Conservation (phyloP, 2,329 filamentous ascomycete species). For the Alternaria infectoria region DNA sequence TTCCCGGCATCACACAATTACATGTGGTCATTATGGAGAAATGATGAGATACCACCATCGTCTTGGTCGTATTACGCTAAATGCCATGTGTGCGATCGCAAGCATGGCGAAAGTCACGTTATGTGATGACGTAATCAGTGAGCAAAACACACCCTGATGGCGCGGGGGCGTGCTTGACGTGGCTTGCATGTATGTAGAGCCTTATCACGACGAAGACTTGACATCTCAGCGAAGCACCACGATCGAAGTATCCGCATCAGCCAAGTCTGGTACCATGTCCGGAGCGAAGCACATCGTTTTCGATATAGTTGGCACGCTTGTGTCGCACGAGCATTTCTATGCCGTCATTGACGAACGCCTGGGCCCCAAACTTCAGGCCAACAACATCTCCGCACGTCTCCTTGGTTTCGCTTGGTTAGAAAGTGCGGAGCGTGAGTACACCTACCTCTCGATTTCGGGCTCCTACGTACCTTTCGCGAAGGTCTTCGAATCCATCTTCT, state of each 20-base stretch:
- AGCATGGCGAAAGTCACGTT: neutral
- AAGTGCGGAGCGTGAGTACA: conserved; percentile 58
- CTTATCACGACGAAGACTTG: too few relatives aligned
- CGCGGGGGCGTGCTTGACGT: neutral
- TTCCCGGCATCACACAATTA: neutral
- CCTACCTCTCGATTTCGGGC: conserved; percentile 55
- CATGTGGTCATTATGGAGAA: neutral
- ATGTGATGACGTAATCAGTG: neutral
- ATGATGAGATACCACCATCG: neutral
- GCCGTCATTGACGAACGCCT: conserved; percentile 51
- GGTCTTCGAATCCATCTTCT: conserved; percentile 56
- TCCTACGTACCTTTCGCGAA: conserved; percentile 53
- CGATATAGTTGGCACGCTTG: conserved; percentile 60
- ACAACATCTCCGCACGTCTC: conserved; percentile 51
- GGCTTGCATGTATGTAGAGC: neutral
- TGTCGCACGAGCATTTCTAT: conserved; percentile 55
- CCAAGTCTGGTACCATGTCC: too few relatives aligned
- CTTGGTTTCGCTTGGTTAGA: conserved; percentile 58
- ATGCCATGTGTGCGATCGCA: neutral
- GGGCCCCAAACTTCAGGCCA: conserved; percentile 49
- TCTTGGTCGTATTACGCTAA: neutral
- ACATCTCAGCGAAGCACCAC: too few relatives aligned
- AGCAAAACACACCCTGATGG: neutral
- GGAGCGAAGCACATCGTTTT: conserved; percentile 23
- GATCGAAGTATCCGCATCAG: too few relatives aligned